Conservation (phyloP, 306 rosid genomes). For the Malus sylvestris region DNA sequence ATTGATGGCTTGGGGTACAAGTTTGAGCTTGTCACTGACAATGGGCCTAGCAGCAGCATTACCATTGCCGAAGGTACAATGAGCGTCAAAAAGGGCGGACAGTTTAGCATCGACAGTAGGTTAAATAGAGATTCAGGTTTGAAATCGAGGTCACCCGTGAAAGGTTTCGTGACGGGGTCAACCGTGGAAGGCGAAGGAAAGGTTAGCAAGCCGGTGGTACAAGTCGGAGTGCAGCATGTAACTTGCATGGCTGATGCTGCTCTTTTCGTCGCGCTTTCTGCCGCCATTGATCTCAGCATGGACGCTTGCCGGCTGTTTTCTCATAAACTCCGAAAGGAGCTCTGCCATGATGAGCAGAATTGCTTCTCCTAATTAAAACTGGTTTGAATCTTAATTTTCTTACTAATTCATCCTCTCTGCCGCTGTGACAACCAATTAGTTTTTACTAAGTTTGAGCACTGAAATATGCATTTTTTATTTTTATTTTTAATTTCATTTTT, state of each 20-base stretch:
- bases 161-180: constrained; percentile 85
- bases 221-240: constrained; percentile 81
- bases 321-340: constrained; percentile 77
- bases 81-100: constrained; percentile 66
- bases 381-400: constrained; percentile 1
- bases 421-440: constrained; percentile 44
- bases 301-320: constrained; percentile 87
- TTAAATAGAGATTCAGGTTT: constrained; percentile 32
- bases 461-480: neutral
- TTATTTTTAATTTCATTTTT: neutral
- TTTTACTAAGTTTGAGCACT: constrained; percentile 36
- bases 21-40: constrained; percentile 64
- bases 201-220: constrained; percentile 70
- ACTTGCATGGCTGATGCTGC: constrained; percentile 97
- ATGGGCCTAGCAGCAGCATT: constrained; percentile 35
- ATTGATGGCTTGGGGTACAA: constrained; percentile 77
- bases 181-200: constrained; percentile 84
- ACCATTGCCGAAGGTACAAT: constrained; percentile 76
- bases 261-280: constrained; percentile 71
- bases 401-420: neutral
- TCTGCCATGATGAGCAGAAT: constrained; percentile 60
- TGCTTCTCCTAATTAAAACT: constrained; percentile 12
- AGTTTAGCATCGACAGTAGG: constrained; percentile 62
- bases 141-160: constrained; percentile 36
- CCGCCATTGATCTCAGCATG: constrained; percentile 96